Evolutionary conservation across 768 basidiomycete species (phyloP).

Genomic region (Termitomyces sp.): DNA sequence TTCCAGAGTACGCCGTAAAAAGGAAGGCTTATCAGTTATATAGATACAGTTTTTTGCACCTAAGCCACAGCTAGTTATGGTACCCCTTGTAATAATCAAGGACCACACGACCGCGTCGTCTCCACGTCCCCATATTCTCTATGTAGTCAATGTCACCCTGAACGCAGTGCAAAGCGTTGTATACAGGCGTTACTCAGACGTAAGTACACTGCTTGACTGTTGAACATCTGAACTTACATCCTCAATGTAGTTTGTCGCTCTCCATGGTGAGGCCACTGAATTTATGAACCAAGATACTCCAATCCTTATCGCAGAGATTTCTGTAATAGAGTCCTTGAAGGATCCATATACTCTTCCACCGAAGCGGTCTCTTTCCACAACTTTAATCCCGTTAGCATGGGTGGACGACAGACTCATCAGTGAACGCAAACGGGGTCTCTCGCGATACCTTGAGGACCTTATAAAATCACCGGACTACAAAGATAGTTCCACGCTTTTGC

Average conservation of each 20-base stretch:
- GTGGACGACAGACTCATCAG: constrained; percentile 46
- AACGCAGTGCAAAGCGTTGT: constrained; percentile 14
- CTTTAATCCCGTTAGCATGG: constrained; percentile 49
- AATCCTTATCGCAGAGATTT: background rate
- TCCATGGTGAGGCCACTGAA: constrained; percentile 28
- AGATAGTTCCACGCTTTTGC: constrained; percentile 25
- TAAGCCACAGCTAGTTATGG: constrained; percentile 10
- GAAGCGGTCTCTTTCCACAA: constrained; percentile 43
- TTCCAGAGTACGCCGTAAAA: background rate
- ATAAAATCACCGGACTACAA: constrained; percentile 31
- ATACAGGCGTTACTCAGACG: background rate
- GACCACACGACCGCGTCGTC: constrained; percentile 42
- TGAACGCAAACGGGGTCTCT: constrained; percentile 45
- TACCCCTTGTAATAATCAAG: constrained; percentile 26
- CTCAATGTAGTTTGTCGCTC: constrained; percentile 27
- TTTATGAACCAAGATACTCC: background rate
- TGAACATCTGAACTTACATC: background rate
- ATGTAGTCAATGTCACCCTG: constrained; percentile 30
- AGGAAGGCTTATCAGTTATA: background rate
- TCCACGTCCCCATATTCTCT: constrained; percentile 46
- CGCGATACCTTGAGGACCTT: constrained; percentile 36
- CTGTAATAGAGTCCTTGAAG: constrained; percentile 18
- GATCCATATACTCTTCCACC: constrained; percentile 41
- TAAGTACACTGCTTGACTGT: background rate
- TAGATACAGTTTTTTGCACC: background rate